A percentile compares a stretch with the other conserved stretches of the same genome.
phyloP scores from a whole-genome alignment of 805 yeast species.

The Helenozyma baotianmanensis region DNA sequence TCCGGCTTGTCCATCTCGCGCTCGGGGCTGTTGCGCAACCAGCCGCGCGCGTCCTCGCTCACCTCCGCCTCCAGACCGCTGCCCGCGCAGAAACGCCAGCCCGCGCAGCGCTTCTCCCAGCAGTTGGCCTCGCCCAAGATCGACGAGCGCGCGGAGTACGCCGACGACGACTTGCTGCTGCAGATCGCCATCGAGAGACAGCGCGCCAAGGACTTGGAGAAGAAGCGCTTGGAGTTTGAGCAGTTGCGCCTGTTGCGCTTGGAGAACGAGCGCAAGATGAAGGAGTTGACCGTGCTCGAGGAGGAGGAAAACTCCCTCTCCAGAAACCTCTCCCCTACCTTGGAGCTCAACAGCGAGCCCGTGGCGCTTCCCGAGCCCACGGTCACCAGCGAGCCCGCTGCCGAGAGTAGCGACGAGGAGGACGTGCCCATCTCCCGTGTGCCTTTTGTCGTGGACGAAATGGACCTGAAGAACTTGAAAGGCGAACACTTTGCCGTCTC shows the following conservation, averaged over 20 bases:
- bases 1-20: conserved; percentile 25
- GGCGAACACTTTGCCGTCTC: background rate
- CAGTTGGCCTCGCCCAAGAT: conserved; percentile 11
- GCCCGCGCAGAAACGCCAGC: conserved; percentile 1
- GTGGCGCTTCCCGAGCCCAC: background rate
- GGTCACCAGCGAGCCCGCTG: background rate
- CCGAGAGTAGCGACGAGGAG: conserved; percentile 15
- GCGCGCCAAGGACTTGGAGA: conserved; percentile 35
- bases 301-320: conserved; percentile 9
- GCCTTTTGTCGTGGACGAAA: conserved; percentile 21
- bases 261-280: conserved; percentile 24
- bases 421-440: conserved; percentile 19
- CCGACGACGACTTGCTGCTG: conserved; percentile 27
- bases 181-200: conserved; percentile 38
- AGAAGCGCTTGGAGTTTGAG: conserved; percentile 33
- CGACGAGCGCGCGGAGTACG: conserved; percentile 17
- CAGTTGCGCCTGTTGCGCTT: conserved; percentile 24
- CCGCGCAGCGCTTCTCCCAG: conserved; percentile 14
- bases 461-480: conserved; percentile 14
- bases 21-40: conserved; percentile 12
- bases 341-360: conserved; percentile 10
- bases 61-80: conserved; percentile 12
- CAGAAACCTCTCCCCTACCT: conserved; percentile 11
- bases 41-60: conserved; percentile 23
- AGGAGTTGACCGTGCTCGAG: conserved; percentile 12